Evolutionary conservation across 495 filamentous ascomycete species (phyloP), one percentile per base, ranked within the genome.

Genomic region (Penicillium odoratum): DNA sequence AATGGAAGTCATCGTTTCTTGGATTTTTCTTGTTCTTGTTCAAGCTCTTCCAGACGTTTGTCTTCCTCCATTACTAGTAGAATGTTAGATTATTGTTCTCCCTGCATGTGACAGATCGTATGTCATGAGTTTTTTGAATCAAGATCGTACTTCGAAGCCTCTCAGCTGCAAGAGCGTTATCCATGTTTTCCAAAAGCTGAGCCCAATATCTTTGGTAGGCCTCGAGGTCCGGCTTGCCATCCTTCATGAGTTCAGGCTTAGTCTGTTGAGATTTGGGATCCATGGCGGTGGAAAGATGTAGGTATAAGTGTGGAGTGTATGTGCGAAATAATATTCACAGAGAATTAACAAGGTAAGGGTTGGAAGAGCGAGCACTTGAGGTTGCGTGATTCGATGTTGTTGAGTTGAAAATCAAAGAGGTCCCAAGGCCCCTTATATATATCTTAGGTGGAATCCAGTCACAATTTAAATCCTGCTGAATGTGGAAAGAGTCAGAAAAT

Each of bases 181-280:
- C 55, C 11, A 64, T 69, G 9, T 69, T 57, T 44, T 69, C 58
- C 34, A 67, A 62, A 33, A 69, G 47, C 53, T 69, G 59, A 1
- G 59, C 64, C 67, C 67, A 69, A 53, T 49, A 50, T 25, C 42
- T 50, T 40, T 69, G 67, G 40, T 69, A 69, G 43, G 52, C 33
- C 50, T 69, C 67, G 30, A 67, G 49, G 21, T 55, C 30, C 1
- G 57, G 55, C 25, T 57, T 57, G 34, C 11, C 3, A n/a, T 48
- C 47, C 10, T 58, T 53, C 13, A 40, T 15, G 13, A 53, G 43
- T 29, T 49, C 25, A 26, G 52, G 40, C 13, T 47, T n/a, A 38
- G 43, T 7, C 38, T 18, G 26, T 18, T 60, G 55, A 21, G 57
- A n/a, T 40, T 67, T 69, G 42, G 56, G 55, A 40, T 66, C 60